Conservation (phyloP, 306 rosid genomes). For the Lathyrus sativus region DNA sequence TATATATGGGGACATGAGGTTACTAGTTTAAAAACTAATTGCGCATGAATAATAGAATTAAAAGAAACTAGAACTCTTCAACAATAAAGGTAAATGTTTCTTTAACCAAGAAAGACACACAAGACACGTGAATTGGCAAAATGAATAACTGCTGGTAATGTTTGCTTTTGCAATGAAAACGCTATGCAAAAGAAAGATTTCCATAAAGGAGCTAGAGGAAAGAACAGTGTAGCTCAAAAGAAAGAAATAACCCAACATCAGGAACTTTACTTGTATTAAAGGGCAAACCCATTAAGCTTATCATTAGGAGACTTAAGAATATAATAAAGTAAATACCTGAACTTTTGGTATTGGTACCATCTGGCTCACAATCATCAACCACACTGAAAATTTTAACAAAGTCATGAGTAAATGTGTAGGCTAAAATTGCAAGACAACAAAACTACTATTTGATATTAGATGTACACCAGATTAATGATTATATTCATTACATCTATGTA, state of each 20-base stretch:
- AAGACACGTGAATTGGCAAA: background rate
- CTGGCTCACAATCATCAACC: slow-evolving; percentile 59
- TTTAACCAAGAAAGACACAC: slow-evolving; percentile 1
- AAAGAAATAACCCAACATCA: slow-evolving; percentile 27
- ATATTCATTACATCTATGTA: slow-evolving; percentile 23
- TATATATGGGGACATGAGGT: slow-evolving; percentile 20
- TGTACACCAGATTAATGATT: slow-evolving; percentile 27
- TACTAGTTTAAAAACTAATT: slow-evolving; percentile 7
- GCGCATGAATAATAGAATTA: slow-evolving; percentile 6
- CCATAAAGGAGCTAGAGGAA: slow-evolving; percentile 4
- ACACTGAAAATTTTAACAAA: slow-evolving; percentile 60
- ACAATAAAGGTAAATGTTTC: slow-evolving; percentile 21
- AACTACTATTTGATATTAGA: slow-evolving; percentile 8
- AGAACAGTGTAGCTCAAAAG: slow-evolving; percentile 3
- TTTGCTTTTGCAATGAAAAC: slow-evolving; percentile 9
- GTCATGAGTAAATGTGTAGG: slow-evolving; percentile 21
- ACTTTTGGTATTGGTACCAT: slow-evolving; percentile 41
- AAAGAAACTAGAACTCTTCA: slow-evolving; percentile 33
- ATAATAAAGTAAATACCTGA: slow-evolving; percentile 53
- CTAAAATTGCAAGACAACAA: slow-evolving; percentile 20
- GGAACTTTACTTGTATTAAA: background rate
- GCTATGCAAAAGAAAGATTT: slow-evolving; percentile 20
- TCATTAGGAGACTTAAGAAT: slow-evolving; percentile 16
- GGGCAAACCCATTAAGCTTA: slow-evolving; percentile 7
- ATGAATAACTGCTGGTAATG: background rate